These are phyloP conservation scores for Neopestalotiopsis clavispora DNA, from an alignment of 2,329 filamentous ascomycete species.

Conservation along the genomic window DNA sequence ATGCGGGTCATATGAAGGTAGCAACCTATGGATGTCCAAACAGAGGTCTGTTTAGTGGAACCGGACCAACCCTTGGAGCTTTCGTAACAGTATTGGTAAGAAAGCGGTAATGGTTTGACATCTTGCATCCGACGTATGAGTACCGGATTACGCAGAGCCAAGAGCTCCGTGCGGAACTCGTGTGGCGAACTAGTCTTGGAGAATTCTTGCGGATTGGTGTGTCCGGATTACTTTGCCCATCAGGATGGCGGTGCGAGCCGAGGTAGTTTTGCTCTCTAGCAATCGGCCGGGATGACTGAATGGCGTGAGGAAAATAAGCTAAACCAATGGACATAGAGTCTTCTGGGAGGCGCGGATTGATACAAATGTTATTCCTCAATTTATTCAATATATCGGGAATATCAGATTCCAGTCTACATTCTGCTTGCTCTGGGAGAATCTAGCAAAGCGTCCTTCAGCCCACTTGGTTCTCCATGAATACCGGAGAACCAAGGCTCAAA, in stretches of 20 bases:
- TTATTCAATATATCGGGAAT: neutral
- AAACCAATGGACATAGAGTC: neutral
- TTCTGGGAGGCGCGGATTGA: neutral
- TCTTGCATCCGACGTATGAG: neutral
- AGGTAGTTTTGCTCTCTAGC: neutral
- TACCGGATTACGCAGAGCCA: neutral
- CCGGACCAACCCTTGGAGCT: neutral
- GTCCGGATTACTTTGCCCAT: neutral
- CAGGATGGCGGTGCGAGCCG: neutral
- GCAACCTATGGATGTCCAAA: neutral
- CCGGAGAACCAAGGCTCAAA: conserved; percentile 13
- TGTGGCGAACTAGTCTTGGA: neutral
- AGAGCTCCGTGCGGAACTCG: neutral
- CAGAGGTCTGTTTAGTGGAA: neutral
- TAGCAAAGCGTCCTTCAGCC: neutral
- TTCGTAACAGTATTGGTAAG: neutral
- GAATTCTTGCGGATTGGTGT: neutral
- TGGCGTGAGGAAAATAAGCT: neutral
- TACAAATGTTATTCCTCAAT: neutral
- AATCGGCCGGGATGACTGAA: neutral
- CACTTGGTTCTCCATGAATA: conserved; percentile 10
- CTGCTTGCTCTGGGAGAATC: neutral
- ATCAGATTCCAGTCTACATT: neutral
- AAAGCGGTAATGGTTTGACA: neutral
- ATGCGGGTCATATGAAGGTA: neutral